These are phyloP conservation scores for Fraxinus paxiana DNA, from an alignment of 305 asterid genomes.

Conservation along the genomic window DNA sequence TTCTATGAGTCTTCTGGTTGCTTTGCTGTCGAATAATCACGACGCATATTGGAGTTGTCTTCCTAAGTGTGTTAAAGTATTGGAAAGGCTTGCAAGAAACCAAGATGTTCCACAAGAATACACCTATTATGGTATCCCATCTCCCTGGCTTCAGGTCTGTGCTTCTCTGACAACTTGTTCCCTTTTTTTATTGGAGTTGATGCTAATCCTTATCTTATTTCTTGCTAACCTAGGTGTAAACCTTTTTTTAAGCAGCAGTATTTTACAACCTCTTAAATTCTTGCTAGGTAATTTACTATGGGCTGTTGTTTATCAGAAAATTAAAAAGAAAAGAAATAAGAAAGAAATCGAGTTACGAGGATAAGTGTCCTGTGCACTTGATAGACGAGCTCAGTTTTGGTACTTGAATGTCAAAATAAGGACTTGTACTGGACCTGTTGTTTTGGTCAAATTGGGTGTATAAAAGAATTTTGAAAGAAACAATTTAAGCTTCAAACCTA, in stretches of 20 bases:
- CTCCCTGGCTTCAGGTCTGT: conserved; percentile 99
- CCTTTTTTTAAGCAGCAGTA: neutral
- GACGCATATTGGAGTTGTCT: conserved; percentile 96
- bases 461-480: neutral
- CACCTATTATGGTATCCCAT: conserved; percentile 97
- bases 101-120: conserved; percentile 99
- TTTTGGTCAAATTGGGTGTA: neutral
- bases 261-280: neutral
- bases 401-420: neutral
- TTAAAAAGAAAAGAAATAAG: neutral
- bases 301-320: neutral
- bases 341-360: neutral
- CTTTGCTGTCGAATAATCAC: conserved; percentile 90
- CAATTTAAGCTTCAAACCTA: neutral
- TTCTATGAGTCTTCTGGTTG: conserved; percentile 92
- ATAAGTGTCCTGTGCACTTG: neutral
- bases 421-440: neutral
- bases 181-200: neutral
- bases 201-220: neutral
- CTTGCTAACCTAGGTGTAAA: neutral
- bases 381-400: neutral
- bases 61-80: conserved; percentile 83
- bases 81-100: conserved; percentile 92
- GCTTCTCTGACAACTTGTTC: conserved; percentile 20
- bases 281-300: neutral